Evolutionary conservation across 176 grass and related monocot species (phyloP), one percentile per base, ranked within the genome.

Genomic region (Raddia distichophylla): DNA sequence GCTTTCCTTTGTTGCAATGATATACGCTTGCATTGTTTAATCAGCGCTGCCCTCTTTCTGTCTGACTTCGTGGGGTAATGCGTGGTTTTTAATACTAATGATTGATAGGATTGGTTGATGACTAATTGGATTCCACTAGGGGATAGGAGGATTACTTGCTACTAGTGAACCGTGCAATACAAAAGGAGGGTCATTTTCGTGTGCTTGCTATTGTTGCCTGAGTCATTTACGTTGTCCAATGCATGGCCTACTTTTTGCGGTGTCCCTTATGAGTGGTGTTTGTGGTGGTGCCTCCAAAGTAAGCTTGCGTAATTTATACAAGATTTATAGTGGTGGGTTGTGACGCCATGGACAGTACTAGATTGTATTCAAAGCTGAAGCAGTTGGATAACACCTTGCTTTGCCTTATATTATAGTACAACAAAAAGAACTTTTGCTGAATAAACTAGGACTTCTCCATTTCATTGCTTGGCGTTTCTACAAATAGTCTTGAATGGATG

Each of bases 81-180:
- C 49, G 20, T 62, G 19, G n/a, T 82, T 77, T 77, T 76, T 46
- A 72, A 34, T 60, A 74, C 35, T 54, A 90, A 74, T 79, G 74
- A 68, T 83, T 90, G 67, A 17, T 20, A 55, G 67, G 35, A 62
- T 69, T 78, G 75, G 79, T 78, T 86, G 88, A 67, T 86, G 66
- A 59, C 45, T 83, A 68, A 78, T 86, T 86, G 83, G 83, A 86
- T 86, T 78, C 88, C 88, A 90, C 79, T 90, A 83, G 18, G 53
- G 60, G 70, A 40, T 48, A 15, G 47, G 46, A 22, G 56, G 16
- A 49, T 56, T 80, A 68, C 53, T 74, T 68, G 43, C 37, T 40
- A 4, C 37, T 51, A 74, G 77, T 57, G 74, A 55, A 62, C 77
- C n/a, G 22, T 54, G 51, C 34, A 56, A n/a, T 63, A 84, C 51